These are phyloP conservation scores for Chaetoceros muelleri DNA, from an alignment of 108 stramenopile genomes.

Conservation along the genomic window DNA sequence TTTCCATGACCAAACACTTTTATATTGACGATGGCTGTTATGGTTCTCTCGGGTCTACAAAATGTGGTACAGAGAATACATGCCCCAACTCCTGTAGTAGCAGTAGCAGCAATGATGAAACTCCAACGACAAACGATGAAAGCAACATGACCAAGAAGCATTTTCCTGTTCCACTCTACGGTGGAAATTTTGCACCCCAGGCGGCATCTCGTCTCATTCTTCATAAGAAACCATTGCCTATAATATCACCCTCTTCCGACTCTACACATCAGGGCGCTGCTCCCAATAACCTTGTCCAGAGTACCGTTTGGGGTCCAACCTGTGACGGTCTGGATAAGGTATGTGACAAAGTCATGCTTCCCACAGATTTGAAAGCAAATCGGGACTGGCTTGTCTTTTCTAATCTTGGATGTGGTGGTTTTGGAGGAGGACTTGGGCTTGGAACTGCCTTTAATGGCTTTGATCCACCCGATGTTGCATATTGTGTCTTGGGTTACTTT, in stretches of 20 bases:
- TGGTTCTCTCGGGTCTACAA: constrained; percentile 17
- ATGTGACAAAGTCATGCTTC: constrained; percentile 19
- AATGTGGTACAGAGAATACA: not conserved
- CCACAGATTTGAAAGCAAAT: constrained; percentile 16
- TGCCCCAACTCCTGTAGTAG: not conserved
- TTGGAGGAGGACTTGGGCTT: constrained; percentile 19
- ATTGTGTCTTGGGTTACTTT: constrained; percentile 32
- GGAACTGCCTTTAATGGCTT: constrained; percentile 38
- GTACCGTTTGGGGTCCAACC: constrained; percentile 46
- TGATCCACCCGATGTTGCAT: constrained; percentile 34
- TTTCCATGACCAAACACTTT: constrained; percentile 9
- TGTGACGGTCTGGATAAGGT: constrained; percentile 41
- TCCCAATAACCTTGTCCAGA: not conserved
- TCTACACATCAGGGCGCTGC: not conserved
- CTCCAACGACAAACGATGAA: not conserved
- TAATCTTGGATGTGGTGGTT: constrained; percentile 24
- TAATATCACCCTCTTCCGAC: not conserved
- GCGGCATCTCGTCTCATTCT: not conserved
- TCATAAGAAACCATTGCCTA: not conserved
- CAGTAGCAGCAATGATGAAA: not conserved
- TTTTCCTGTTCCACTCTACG: not conserved
- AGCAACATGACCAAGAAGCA: not conserved
- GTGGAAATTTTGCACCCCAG: not conserved
- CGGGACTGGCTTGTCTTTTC: constrained; percentile 35
- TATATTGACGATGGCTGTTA: constrained; percentile 49